Base-by-base conservation (phyloP, 495 filamentous ascomycete genomes). In the Talaromyces stipitatus region DNA sequence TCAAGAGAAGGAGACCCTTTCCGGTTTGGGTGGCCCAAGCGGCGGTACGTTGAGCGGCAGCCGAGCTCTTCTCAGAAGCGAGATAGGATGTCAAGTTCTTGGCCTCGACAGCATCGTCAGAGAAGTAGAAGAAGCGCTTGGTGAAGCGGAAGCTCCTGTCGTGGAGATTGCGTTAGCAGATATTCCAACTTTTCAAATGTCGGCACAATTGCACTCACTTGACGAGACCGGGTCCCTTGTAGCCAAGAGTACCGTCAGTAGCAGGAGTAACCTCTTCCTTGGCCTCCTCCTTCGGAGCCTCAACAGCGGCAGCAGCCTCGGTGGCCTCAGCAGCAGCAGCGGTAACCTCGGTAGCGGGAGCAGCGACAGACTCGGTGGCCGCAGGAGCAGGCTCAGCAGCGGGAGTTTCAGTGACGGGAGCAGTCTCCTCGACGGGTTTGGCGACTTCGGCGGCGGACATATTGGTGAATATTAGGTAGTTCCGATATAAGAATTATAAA, bases 91-190 rank as follows among this genome's bases (percentile, higher is more conserved):
- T 65, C 33, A 95, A 78, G 66, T 88, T 76, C 72, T 94, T 88
- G 59, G 83, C 72, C 65, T 91, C 82, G 50, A 92, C 77, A 43
- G 92, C 71, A 56, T 95, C 90, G 38, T 88, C 81, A 69, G 85
- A 87, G 77, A 98, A 91, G 86, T 90, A 97, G 81, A 98, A 96
- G 79, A 89, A 87, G 62, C 85, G 84, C 81, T 89, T 90, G 52
- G 83, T 75, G 71, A 83, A 86, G 60, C 82, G 76, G 61, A 88
- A 72, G 56, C 76, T 72, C 78, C 85, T 89, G 59, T 57, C 23
- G 7, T 54, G 48, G 32, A 57, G 33, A 18, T 24, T 16, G 24
- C 10, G 41, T 54, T 28, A 36, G 16, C 18, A n/a, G 1, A 9
- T 10, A 18, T 18, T 55, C 16, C 50, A 53, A 50, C 59, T 54